Conservation (phyloP, 805 yeast genomes). For the Candida ascalaphidarum region DNA sequence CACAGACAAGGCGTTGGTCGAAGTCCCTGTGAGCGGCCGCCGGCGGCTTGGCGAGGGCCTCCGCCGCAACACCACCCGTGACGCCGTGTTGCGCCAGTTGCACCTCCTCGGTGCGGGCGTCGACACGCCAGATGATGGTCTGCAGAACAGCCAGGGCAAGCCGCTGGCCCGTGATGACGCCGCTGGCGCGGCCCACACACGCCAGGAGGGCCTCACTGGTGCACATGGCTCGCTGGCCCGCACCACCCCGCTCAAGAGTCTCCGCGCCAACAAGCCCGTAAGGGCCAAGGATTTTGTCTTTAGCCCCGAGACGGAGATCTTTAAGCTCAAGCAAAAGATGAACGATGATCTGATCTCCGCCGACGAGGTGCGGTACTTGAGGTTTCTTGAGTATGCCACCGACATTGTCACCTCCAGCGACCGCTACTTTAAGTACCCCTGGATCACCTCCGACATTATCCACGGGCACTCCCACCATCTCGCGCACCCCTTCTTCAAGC, state of each 20-base stretch:
- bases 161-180: not conserved
- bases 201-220: too few relatives aligned
- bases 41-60: slow-evolving; percentile 10
- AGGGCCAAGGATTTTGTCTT: slow-evolving; percentile 19
- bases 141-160: not conserved
- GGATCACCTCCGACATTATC: slow-evolving; percentile 27
- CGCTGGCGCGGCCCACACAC: too few relatives aligned
- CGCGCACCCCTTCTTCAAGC: slow-evolving; percentile 28
- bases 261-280: slow-evolving; percentile 8
- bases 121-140: not conserved
- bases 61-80: not conserved
- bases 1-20: slow-evolving; percentile 14
- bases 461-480: slow-evolving; percentile 22
- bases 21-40: slow-evolving; percentile 20
- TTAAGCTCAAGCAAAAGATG: slow-evolving; percentile 12
- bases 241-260: slow-evolving; percentile 2
- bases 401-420: slow-evolving; percentile 13
- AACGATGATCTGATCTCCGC: slow-evolving; percentile 5
- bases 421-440: slow-evolving; percentile 29
- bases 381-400: slow-evolving; percentile 20
- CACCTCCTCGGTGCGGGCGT: not conserved
- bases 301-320: slow-evolving; percentile 19
- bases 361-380: slow-evolving; percentile 15
- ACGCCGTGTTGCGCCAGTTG: slow-evolving; percentile 4
- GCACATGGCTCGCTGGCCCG: not conserved